Base-by-base conservation (phyloP, 371 early-diverging fungal species). In the Sporodiniella umbellata region DNA sequence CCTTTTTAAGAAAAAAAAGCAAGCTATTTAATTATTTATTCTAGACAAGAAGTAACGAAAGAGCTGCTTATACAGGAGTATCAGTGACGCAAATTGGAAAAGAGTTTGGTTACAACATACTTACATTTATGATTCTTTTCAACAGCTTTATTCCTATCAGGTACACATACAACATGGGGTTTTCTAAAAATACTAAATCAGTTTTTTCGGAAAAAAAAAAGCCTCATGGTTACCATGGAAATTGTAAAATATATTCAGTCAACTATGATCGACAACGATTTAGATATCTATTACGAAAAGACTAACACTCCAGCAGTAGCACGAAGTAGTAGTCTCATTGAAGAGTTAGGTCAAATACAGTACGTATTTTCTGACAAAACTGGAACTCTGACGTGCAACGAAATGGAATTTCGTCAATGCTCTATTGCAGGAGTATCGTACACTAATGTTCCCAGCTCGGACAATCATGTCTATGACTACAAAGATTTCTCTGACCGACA, bases 381-480 rank as follows among this genome's bases (percentile, higher is more conserved):
- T 14, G 98, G 98, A 10, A 98, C 99, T 3, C 68, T 98, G 45
- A 98, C 99, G 3, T 89, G 93, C 60, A 98, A 98, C 66, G 84
- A 90, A 53, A 98, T 98, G 99, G 87, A 89, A 60, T 94, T 97
- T 65, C 88, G 89, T 26, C 83, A 90, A 62, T 90, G 89, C 58
- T 84, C 86, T 4, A 87, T 93, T 30, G 86, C 80, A 26, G 92
- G 93, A 7, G 51, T 84, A 33, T 77, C 84, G 3, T 93, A 89
- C 62, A 64, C 90, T 2, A 82, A 81, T 26, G 51, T 62, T 0
- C 80, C 87, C 1, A 88, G 87, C 51, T 78, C 87, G 2, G 75
- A 83, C 54, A 42, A 26, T 63, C 68, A 18, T 46, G 35, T 19
- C 54, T 59, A 17, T 62, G 61, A 2, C 30, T 65, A n/a, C n/a